These are phyloP conservation scores for Silene latifolia DNA, from an alignment of 148 eudicot species.

Conservation along the genomic window DNA sequence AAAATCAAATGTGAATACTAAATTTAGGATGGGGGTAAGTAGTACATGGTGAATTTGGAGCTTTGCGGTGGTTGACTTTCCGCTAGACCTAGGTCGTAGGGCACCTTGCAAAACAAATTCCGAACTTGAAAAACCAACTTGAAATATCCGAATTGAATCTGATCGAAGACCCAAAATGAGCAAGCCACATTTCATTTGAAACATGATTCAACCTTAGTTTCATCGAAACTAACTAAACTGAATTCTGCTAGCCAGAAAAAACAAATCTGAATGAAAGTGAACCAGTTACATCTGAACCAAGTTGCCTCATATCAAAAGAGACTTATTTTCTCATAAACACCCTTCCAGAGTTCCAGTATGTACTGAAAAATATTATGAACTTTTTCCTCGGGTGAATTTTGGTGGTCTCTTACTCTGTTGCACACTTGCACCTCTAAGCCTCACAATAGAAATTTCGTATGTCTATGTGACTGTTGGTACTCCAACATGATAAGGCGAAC, in stretches of 20 bases:
- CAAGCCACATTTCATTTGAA: no score
- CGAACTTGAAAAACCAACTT: neutral
- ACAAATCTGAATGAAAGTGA: no score
- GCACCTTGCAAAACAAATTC: neutral
- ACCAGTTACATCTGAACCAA: no score
- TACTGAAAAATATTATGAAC: neutral
- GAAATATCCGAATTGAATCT: no score
- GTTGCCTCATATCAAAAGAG: neutral
- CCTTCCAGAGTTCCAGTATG: neutral
- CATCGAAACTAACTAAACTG: no score
- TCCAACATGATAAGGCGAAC: neutral
- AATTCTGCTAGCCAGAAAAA: no score
- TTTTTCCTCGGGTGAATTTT: neutral
- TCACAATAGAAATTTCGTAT: neutral
- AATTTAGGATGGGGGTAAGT: neutral
- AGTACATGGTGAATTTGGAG: neutral
- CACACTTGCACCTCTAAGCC: neutral
- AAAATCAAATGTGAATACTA: neutral
- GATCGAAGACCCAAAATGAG: neutral
- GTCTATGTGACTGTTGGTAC: neutral
- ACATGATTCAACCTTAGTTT: no score
- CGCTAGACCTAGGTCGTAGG: neutral
- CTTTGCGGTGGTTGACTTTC: neutral
- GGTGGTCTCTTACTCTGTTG: neutral
- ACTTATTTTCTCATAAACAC: neutral